Evolutionary conservation across 345 rosid genomes (phyloP), one percentile per base, ranked within the genome.

Genomic region (Murraya paniculata): DNA sequence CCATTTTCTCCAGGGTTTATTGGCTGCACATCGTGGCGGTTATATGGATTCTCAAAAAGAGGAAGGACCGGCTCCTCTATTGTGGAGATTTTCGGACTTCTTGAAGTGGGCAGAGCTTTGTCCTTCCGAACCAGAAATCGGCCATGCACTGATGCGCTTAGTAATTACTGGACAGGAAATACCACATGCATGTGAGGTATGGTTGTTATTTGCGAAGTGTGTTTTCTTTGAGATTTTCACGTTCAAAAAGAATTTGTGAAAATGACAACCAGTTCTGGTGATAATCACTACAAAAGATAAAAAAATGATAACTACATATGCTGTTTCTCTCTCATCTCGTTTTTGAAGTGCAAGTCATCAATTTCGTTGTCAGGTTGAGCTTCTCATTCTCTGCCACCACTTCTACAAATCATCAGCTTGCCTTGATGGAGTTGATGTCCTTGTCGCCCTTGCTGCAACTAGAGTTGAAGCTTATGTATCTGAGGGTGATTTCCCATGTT

Each of bases 21-120:
- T 96, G 81, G 99, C 99, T 79, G 98, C 99, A 58, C 99, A 96
- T 85, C 98, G 98, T 74, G 99, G 98, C 79, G 99, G 98, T 39
- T 96, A 96, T 80, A 91, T 96, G 83, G 98, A 96, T 83, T 89
- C 93, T 81, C 99, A 94, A 79, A 90, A 90, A 83, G 98, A 96
- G 79, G 98, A 96, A 87, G 99, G 99, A 41, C 98, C 98, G 10
- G 93, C 99, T 86, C 99, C 99, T 77, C 82, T 94, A 36, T 71
- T 96, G 83, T 94, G 99, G 98, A 91, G 99, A 88, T 91, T 91
- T 86, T 91, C 98, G 31, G 99, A 96, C 86, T 94, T 96, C 87
- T 85, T 92, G 79, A 96, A 89, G 74, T 94, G 99, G 99, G 97
- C 99, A 3, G 95, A 92, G 87, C 94, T 96, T 79, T 96, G 99